Base-by-base conservation (phyloP, 768 basidiomycete genomes). In the Auricularia auricula-judae region DNA sequence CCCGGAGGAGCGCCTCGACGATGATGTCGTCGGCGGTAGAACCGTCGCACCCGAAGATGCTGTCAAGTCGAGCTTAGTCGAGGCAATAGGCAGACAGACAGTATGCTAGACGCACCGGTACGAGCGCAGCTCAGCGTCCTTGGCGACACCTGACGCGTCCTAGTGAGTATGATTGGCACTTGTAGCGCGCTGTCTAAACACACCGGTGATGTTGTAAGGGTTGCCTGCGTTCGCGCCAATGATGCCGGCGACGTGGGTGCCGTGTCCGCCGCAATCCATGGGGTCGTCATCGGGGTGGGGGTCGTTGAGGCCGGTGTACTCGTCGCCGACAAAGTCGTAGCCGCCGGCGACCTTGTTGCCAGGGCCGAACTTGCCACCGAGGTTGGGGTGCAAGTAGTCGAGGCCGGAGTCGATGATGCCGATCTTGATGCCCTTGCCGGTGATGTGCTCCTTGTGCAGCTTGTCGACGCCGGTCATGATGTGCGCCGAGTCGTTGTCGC, bases 391-490 rank as follows among this genome's bases (percentile, higher is more conserved):
- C 23, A 10, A n/a, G 39, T 61, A 65, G 59, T 65, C 64, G 18
- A 65, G 23, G 12, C 64, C 64, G 5, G 59, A 21, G 39, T 65
- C 64, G 34, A 65, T 65, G 56, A 76, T 67, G 7, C 67, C 78
- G 36, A 79, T 68, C 64, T 75, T 74, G 70, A 77, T 68, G 3
- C 77, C 78, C 36, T 69, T 67, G 23, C 78, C 78, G 34, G 71
- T 67, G 65, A 71, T 70, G 3, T 77, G 77, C 29, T 68, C 62
- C 16, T 73, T 73, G 56, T 78, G 76, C 18, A 77, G 70, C 23
- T 62, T 66, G 63, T 76, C 74, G 14, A 75, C 76, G 51, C 74
- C 70, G 51, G 61, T 67, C 66, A 70, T 67, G 39, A 61, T 54
- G 47, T 66, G 66, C 18, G 66, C 64, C 35, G 58, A 61, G 21